These are phyloP conservation scores for Phialemoniopsis sp. DNA, from an alignment of 2,329 filamentous ascomycete species.

Conservation along the genomic window DNA sequence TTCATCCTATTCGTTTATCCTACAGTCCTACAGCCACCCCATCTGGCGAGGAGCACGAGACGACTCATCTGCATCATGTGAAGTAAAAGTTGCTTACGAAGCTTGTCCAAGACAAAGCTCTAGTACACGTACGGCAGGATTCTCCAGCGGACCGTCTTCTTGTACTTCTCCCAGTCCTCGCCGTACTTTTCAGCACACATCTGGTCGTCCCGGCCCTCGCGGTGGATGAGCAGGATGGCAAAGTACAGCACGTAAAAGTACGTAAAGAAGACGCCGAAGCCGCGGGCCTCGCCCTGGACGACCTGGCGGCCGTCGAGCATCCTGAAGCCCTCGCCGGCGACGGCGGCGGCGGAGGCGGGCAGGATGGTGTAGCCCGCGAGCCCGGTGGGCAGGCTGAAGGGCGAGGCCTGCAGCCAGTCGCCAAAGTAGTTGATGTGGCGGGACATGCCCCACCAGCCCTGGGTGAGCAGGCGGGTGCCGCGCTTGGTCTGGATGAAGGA, in stretches of 20 bases:
- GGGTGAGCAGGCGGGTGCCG: constrained; percentile 72
- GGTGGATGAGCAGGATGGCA: constrained; percentile 73
- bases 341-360: constrained; percentile 38
- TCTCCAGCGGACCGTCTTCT: constrained; percentile 68
- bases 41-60: too few species aligned
- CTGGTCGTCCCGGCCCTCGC: constrained; percentile 77
- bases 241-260: constrained; percentile 93
- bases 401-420: constrained; percentile 87
- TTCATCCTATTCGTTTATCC: too few species aligned
- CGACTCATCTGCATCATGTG: too few species aligned
- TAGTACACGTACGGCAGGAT: constrained; percentile 81
- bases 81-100: too few species aligned
- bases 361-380: constrained; percentile 73
- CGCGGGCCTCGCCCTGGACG: constrained; percentile 64
- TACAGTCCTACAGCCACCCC: too few species aligned
- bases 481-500: constrained; percentile 76
- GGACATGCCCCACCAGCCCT: constrained; percentile 85
- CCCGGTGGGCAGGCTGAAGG: constrained; percentile 79
- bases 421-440: constrained; percentile 91
- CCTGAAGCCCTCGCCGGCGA: constrained; percentile 45
- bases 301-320: constrained; percentile 55
- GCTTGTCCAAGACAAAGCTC: too few species aligned
- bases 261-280: constrained; percentile 78
- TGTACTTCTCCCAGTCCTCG: constrained; percentile 80
- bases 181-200: constrained; percentile 86